These are phyloP conservation scores for Dysphania ambrosioides DNA, from an alignment of 148 eudicot species.

Conservation along the genomic window DNA sequence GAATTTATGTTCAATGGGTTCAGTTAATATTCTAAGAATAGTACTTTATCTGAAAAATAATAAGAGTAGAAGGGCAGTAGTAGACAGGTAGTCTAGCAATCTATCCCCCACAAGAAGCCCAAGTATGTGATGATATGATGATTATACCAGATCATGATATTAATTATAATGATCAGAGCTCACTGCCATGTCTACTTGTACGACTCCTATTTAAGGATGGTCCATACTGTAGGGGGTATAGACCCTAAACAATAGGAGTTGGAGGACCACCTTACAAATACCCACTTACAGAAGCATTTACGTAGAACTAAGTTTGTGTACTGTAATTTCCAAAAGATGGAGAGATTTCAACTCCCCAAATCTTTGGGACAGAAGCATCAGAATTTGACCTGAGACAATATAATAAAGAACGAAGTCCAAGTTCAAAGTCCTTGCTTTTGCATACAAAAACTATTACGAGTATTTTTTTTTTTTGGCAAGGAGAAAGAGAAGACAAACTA, in stretches of 20 bases:
- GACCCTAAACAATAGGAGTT: neutral
- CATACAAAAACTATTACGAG: too few relatives aligned
- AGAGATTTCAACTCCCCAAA: too few relatives aligned
- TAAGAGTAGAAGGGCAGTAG: neutral
- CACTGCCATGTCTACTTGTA: neutral
- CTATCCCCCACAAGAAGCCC: neutral
- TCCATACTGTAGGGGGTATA: slow-evolving; percentile 15
- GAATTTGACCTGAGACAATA: neutral
- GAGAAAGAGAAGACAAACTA: too few relatives aligned
- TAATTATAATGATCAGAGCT: neutral
- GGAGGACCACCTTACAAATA: neutral
- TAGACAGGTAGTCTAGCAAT: neutral
- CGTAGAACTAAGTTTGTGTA: neutral
- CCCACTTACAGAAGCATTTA: neutral
- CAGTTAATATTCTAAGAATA: neutral
- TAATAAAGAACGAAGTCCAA: neutral
- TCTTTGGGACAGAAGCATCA: neutral
- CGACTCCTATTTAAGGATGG: slow-evolving; percentile 6
- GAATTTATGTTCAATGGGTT: neutral
- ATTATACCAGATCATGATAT: neutral
- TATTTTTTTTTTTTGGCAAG: too few relatives aligned
- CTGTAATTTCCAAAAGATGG: too few relatives aligned
- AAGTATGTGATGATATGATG: neutral
- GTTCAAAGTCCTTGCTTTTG: too few relatives aligned
- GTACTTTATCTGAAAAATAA: neutral